Evolutionary conservation across 805 yeast species (phyloP), one percentile per base, ranked within the genome.

Genomic region (Saccharomycopsis fermentans): DNA sequence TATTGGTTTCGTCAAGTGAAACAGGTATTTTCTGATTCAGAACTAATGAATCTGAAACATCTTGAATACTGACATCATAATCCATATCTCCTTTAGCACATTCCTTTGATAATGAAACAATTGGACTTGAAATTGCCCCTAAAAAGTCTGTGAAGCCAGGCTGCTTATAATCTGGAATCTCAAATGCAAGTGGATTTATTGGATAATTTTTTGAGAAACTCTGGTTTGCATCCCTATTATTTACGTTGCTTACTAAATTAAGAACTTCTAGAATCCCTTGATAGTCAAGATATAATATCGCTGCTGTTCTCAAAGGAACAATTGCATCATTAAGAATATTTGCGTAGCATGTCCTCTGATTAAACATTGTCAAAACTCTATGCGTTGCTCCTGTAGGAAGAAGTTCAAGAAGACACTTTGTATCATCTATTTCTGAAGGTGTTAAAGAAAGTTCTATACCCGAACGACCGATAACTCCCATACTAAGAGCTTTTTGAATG

Each of bases 241-340:
- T 6, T 9, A 27, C 50, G 64, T 62, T 12, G 68, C 62, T n/a
- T 1, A 34, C 39, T 21, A 34, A 51, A 63, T 70, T 43, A 16
- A 43, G 50, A 67, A 52, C 66, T 58, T 58, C 73, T 70, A 54
- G 71, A 68, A 62, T 65, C 1, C 81, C 87, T 61, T 79, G 79
- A 72, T 84, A 85, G 67, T 87, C 92, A 32, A 87, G 63, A 66
- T 79, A 87, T 27, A 87, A 70, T 56, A 87, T 67, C 0, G 90
- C 83, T 0, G 90, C 78, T 0, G 94, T 85, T 59, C 91, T 76
- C 57, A 87, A 73, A 0, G 95, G 94, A 0, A 87, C 95, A 37
- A 87, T 84, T 1, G 94, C 96, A 70, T 87, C 96, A 67, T 87
- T 84, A 4, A 83, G 70, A 0, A 84, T 83, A 68, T 87, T 87